phyloP scores from a whole-genome alignment of 805 yeast genomes.

The Kregervanrija fluxuum region DNA sequence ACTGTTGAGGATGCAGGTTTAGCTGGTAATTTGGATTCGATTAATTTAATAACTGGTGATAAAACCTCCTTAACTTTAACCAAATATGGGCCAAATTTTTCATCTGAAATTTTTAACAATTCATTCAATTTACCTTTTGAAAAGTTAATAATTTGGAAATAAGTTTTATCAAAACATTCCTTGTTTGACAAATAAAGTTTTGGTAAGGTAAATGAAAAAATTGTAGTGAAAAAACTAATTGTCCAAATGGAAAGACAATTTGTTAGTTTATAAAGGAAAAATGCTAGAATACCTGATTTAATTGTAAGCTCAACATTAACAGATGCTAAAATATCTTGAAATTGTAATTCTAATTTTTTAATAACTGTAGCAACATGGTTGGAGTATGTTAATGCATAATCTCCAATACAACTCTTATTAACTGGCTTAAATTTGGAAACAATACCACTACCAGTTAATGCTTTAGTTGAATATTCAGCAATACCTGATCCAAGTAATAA shows the following conservation, averaged over 20 bases:
- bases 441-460: slow-evolving; percentile 71
- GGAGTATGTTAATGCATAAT: slow-evolving; percentile 22
- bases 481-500: slow-evolving; percentile 55
- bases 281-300: slow-evolving; percentile 63
- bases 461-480: slow-evolving; percentile 70
- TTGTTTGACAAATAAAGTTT: slow-evolving; percentile 66
- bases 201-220: slow-evolving; percentile 69
- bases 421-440: slow-evolving; percentile 70
- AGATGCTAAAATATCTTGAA: slow-evolving; percentile 56
- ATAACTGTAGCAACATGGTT: slow-evolving; percentile 33
- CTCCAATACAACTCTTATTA: slow-evolving; percentile 26
- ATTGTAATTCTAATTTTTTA: slow-evolving; percentile 43
- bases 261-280: slow-evolving; percentile 62
- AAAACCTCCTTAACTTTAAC: slow-evolving; percentile 49
- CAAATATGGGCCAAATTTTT: slow-evolving; percentile 48
- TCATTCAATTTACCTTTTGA: slow-evolving; percentile 47
- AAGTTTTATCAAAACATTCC: slow-evolving; percentile 65
- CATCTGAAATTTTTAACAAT: slow-evolving; percentile 30
- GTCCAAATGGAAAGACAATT: slow-evolving; percentile 70
- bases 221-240: slow-evolving; percentile 47
- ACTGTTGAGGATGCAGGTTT: slow-evolving; percentile 73
- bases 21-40: slow-evolving; percentile 48
- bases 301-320: slow-evolving; percentile 66
- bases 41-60: slow-evolving; percentile 59
- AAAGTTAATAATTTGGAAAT: slow-evolving; percentile 36